Conservation (phyloP, 768 basidiomycete species). For the Tylopilus subfusipes region DNA sequence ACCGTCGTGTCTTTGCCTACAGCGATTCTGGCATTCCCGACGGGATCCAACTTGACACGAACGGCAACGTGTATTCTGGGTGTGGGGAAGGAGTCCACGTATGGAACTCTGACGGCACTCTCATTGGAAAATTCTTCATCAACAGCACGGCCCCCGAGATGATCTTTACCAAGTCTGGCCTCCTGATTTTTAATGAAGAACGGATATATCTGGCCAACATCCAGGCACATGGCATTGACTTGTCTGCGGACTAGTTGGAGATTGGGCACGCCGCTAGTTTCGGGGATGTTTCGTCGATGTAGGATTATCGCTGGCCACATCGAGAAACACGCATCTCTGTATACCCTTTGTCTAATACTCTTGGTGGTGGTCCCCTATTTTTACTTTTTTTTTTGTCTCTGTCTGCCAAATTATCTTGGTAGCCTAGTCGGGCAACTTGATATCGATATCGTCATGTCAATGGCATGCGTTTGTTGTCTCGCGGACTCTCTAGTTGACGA, state of each 20-base stretch:
- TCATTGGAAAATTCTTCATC: conserved; percentile 37
- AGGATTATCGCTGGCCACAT: background rate
- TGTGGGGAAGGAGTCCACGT: conserved; percentile 71
- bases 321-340: background rate
- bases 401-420: background rate
- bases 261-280: background rate
- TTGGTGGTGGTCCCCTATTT: background rate
- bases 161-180: conserved; percentile 39
- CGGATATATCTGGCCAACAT: conserved; percentile 38
- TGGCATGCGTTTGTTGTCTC: background rate
- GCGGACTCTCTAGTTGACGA: background rate
- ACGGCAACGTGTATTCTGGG: conserved; percentile 65
- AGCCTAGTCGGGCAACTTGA: background rate
- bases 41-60: conserved; percentile 60
- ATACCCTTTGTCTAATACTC: background rate
- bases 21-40: conserved; percentile 65
- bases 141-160: conserved; percentile 35
- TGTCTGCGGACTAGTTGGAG: conserved; percentile 8
- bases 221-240: conserved; percentile 27
- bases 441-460: too few species aligned
- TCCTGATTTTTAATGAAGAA: conserved; percentile 41
- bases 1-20: conserved; percentile 67
- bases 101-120: conserved; percentile 50
- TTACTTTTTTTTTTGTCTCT: background rate
- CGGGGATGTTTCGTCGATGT: background rate